Base-by-base conservation (phyloP, 192 early-diverging fungal species). In the Linnemannia zychae region DNA sequence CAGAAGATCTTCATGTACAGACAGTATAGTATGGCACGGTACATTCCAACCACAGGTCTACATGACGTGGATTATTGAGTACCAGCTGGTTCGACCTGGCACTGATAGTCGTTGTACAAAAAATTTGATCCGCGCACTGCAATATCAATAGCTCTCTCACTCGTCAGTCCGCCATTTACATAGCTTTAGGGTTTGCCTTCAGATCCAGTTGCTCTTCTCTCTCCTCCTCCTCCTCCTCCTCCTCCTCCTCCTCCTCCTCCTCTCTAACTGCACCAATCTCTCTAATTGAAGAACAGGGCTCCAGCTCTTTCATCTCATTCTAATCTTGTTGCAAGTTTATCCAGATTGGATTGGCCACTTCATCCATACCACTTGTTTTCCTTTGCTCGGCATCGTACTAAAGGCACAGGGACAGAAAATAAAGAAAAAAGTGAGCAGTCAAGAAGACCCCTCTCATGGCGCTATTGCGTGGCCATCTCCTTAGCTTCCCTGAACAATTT, bases 201-300 rank as follows among this genome's bases (percentile, higher is more conserved):
- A 60, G 9, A 63, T 63, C 28, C 57, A 33, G 24, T 63, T 63
- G 66, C 67, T 69, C 33, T n/a, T n/a, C n/a, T n/a, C n/a, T n/a
- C n/a, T n/a, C n/a, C n/a, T n/a, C n/a, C n/a, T n/a, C n/a, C n/a
- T n/a, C n/a, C n/a, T n/a, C n/a, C n/a, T n/a, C n/a, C n/a, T n/a
- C n/a, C n/a, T n/a, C n/a, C n/a, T n/a, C n/a, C n/a, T n/a, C n/a
- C n/a, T n/a, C n/a, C n/a, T n/a, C n/a, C n/a, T n/a, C n/a, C n/a
- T 69, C 36, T 40, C 67, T 40, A 69, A 40, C 38, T 69, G 38
- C 37, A 34, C 7, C n/a, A 69, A 11, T 4, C 12, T 36, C 36
- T 69, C 38, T 69, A 69, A 38, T 69, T 69, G 67, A 36, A 38
- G 36, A 28, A 33, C 18, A 12, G 9, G 36, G 3, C 34, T 33